Evolutionary conservation across 1,284 basidiomycete genomes (phyloP).

Genomic region (Cerrena zonata): DNA sequence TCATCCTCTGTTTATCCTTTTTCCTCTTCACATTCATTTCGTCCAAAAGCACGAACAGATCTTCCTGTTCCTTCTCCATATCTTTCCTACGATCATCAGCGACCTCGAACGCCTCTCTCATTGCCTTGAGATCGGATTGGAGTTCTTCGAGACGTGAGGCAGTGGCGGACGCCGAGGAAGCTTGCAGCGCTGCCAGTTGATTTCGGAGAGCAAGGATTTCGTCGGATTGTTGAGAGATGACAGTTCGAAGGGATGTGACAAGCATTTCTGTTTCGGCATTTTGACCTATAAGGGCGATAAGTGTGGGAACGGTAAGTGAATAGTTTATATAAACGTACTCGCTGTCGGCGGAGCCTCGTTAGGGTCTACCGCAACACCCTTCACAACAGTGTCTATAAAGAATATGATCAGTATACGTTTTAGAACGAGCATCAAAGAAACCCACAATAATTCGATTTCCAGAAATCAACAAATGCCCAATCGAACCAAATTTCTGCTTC

Average conservation of each 20-base stretch:
- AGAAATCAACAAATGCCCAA: slow-evolving; percentile 98
- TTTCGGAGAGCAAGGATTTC: slow-evolving; percentile 66
- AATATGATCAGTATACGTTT: too few species aligned
- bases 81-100: slow-evolving; percentile 68
- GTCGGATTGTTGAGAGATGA: slow-evolving; percentile 71
- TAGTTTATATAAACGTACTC: slow-evolving; percentile 32
- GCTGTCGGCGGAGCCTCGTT: slow-evolving; percentile 53
- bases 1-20: slow-evolving; percentile 75
- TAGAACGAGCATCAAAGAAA: slow-evolving; percentile 15
- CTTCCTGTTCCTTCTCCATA: slow-evolving; percentile 91
- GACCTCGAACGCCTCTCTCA: slow-evolving; percentile 46
- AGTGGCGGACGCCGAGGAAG: slow-evolving; percentile 2
- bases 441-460: slow-evolving; percentile 94
- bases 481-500: slow-evolving; percentile 96
- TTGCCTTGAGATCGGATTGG: slow-evolving; percentile 21
- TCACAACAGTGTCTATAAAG: slow-evolving; percentile 59
- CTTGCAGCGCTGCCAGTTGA: slow-evolving; percentile 39
- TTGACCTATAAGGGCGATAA: slow-evolving; percentile 41
- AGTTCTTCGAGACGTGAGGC: slow-evolving; percentile 33
- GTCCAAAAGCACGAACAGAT: slow-evolving; percentile 87
- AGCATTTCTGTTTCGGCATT: slow-evolving; percentile 75
- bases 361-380: slow-evolving; percentile 60
- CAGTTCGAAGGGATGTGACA: slow-evolving; percentile 73
- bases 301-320: not conserved
- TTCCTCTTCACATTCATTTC: slow-evolving; percentile 83